Evolutionary conservation across 2,329 filamentous ascomycete genomes (phyloP).

Genomic region (Monilinia laxa): DNA sequence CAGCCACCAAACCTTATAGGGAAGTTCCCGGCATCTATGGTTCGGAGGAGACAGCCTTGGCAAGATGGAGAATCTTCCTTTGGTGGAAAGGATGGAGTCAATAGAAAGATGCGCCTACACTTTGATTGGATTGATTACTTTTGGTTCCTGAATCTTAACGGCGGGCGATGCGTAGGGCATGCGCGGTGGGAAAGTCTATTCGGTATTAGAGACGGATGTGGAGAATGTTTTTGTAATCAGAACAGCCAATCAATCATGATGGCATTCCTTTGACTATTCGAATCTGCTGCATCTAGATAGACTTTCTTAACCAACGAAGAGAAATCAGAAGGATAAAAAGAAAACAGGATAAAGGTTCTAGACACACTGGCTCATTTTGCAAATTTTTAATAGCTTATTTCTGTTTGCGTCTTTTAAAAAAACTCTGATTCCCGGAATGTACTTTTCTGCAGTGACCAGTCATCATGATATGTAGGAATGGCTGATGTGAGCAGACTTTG

Average conservation of each 20-base stretch:
- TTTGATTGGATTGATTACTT: slow-evolving; percentile 21
- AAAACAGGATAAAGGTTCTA: not conserved
- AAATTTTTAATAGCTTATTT: not conserved
- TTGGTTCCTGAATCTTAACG: slow-evolving; percentile 19
- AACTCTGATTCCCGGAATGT: not conserved
- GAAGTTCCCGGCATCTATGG: not conserved
- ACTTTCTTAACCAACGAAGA: not conserved
- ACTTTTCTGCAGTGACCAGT: slow-evolving; percentile 9
- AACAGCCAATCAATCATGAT: not conserved
- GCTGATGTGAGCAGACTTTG: not conserved
- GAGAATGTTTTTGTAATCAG: slow-evolving; percentile 1
- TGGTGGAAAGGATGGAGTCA: slow-evolving; percentile 12
- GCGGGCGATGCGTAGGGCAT: slow-evolving; percentile 4
- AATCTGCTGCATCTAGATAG: not conserved
- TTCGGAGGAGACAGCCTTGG: slow-evolving; percentile 6
- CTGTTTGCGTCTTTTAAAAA: not conserved
- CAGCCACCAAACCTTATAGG: not conserved
- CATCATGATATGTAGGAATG: not conserved
- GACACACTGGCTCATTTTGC: not conserved
- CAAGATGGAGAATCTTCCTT: slow-evolving; percentile 11
- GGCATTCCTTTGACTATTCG: not conserved
- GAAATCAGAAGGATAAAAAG: not conserved
- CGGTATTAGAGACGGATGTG: not conserved
- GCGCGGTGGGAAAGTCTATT: slow-evolving; percentile 1
- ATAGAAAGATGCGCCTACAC: slow-evolving; percentile 4